Base-by-base conservation (phyloP, 2,329 filamentous ascomycete species). In the Immersiporthe knoxdaviesiana region DNA sequence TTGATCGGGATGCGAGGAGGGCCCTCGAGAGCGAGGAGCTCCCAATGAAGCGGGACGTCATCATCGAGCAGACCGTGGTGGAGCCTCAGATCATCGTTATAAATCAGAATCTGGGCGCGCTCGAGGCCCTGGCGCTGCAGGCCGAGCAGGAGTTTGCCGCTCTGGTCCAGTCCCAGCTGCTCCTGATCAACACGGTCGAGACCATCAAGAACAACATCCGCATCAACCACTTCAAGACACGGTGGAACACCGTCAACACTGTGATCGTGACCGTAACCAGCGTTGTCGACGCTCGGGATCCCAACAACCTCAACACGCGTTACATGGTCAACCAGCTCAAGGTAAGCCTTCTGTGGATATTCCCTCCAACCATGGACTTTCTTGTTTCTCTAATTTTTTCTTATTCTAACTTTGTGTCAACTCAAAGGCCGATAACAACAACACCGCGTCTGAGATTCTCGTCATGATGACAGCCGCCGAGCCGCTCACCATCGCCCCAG, bases 181-280 rank as follows among this genome's bases (percentile, higher is more conserved):
- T 78, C 12, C 74, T 81, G 24, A 72, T 78, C 50, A 77, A 76
- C 10, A 77, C 80, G 70, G 74, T 81, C 54, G 77, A 81, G 71
- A 77, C 76, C 30, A 78, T 82, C 74, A 81, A 81, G 77, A 79
- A 81, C 70, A 81, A 81, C 71, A 81, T 85, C 70, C 78, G 80
- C 12, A 67, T 81, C 59, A 82, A 81, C 72, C 77, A 78, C 70
- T 80, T 82, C 73, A 76, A 76, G 71, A 73, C 56, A 27, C 47
- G 66, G 32, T 65, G 54, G 67, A 66, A 16, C 14, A 11, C 21
- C 1, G 50, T 81, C 77, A 81, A 81, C 72, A 77, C 75, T 11
- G 76, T 81, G 44, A 79, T 82, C 44, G 77, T 81, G 12, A 76
- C 74, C 3, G 79, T 82, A 18, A 78, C 79, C 3, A 76, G 77